phyloP scores from a whole-genome alignment of 2,329 filamentous ascomycete genomes.

The Zasmidium cellare region DNA sequence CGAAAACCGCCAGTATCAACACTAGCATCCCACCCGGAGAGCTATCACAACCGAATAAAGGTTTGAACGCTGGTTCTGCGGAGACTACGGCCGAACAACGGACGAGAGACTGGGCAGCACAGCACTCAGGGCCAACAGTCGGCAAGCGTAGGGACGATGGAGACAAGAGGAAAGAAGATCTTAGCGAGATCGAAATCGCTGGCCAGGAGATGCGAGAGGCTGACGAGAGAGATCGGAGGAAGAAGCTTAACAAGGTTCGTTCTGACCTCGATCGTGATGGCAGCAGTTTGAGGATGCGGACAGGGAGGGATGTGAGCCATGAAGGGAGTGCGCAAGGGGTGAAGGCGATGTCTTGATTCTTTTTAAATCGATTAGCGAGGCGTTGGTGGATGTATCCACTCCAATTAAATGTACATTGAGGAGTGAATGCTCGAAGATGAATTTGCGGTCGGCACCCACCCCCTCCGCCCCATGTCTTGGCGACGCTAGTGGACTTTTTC shows the following conservation, averaged over 20 bases:
- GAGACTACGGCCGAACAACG: slow-evolving; percentile 36
- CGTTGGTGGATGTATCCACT: slow-evolving; percentile 7
- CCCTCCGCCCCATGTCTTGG: too few species aligned
- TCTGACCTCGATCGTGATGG: not conserved
- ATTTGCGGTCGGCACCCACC: not conserved
- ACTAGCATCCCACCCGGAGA: slow-evolving; percentile 9
- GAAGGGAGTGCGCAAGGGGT: slow-evolving; percentile 4
- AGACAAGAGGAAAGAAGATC: slow-evolving; percentile 27
- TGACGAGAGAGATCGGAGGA: slow-evolving; percentile 30
- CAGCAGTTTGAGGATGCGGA: slow-evolving; percentile 9
- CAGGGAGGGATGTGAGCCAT: slow-evolving; percentile 8
- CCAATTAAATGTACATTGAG: not conserved
- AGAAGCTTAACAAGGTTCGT: slow-evolving; percentile 8
- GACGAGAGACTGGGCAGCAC: slow-evolving; percentile 35
- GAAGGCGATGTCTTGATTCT: slow-evolving; percentile 4
- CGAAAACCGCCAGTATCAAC: slow-evolving; percentile 13
- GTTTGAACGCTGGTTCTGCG: slow-evolving; percentile 6
- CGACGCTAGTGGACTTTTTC: not conserved
- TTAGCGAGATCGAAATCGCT: slow-evolving; percentile 34
- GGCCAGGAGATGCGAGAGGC: slow-evolving; percentile 36
- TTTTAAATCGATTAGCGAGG: slow-evolving; percentile 5
- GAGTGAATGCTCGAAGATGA: not conserved
- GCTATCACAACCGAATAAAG: slow-evolving; percentile 2
- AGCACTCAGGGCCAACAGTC: slow-evolving; percentile 23
- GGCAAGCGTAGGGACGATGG: slow-evolving; percentile 9